These are phyloP conservation scores for Moniliophthora roreri DNA, from an alignment of 1,284 basidiomycete species.

Conservation along the genomic window DNA sequence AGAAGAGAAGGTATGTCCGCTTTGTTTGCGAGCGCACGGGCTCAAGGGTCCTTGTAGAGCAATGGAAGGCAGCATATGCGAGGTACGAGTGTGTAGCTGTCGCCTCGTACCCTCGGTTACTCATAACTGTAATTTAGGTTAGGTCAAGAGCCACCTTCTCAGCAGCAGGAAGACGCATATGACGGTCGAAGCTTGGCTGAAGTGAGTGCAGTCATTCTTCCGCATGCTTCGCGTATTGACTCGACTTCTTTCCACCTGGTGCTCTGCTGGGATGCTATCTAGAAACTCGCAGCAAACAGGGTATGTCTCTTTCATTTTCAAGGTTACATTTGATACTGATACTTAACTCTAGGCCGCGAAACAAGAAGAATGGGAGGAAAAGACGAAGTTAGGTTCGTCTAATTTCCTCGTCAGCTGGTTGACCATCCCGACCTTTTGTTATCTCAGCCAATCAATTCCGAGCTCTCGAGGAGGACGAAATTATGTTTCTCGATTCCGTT, in stretches of 20 bases:
- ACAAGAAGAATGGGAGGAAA: constrained; percentile 94
- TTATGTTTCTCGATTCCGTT: constrained; percentile 84
- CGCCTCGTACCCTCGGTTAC: constrained; percentile 10
- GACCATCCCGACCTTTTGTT: constrained; percentile 9
- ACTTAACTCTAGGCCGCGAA: constrained; percentile 65
- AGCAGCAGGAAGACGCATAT: constrained; percentile 72
- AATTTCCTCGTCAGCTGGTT: constrained; percentile 1
- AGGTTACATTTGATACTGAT: constrained; percentile 17
- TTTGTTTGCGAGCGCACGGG: too few relatives aligned
- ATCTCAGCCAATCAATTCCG: constrained; percentile 85
- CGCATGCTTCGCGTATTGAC: constrained; percentile 31
- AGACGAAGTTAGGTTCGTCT: constrained; percentile 76
- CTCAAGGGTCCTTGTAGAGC: too few relatives aligned
- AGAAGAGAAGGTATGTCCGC: too few relatives aligned
- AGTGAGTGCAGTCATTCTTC: constrained; percentile 47
- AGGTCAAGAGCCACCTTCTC: constrained; percentile 85
- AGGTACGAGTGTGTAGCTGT: constrained; percentile 46
- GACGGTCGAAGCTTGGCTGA: constrained; percentile 91
- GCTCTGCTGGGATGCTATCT: constrained; percentile 23
- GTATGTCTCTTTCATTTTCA: constrained; percentile 42
- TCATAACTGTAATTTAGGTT: constrained; percentile 44
- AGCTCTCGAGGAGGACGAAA: constrained; percentile 87
- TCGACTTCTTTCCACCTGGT: constrained; percentile 36
- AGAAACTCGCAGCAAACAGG: constrained; percentile 84
- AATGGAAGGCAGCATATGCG: constrained; percentile 93